Base-by-base conservation (phyloP, 352 stramenopile genomes). In the Pythium rishiriense region DNA sequence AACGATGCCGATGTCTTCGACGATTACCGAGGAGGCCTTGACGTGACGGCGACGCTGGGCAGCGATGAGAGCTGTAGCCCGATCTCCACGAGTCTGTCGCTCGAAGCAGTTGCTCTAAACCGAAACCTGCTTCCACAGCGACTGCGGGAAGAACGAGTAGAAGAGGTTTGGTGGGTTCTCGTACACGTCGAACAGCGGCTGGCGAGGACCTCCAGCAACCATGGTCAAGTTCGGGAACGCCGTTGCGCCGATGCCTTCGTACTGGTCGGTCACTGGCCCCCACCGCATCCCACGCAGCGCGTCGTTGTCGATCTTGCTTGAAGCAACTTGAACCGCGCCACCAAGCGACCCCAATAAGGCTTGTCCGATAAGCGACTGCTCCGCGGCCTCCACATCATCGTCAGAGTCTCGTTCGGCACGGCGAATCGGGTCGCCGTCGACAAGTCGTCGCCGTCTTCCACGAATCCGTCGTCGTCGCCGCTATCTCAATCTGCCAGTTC, bases 91-190 rank as follows among this genome's bases (percentile, higher is more conserved):
- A 4, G 51, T 45, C 53, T 73, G 59, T 0, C 35, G 45, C 1
- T 53, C 37, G 57, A 72, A 74, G 0, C 60, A 62, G 24, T 76
- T 79, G 0, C 59, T 70, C 47, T 73, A 66, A 0, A 11, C 15
- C 6, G 31, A 21, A 8, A 76, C 73, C 0, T 10, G 4, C 4
- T 63, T 57, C 66, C 56, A 70, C 25, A 76, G 19, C 0, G 56
- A 42, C n/a, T 62, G 68, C 1, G 57, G 52, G 33, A 75, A 45
- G 22, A 70, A 69, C 17, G 58, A 67, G 46, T 72, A 73, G 45
- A 79, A 73, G 9, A 45, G 31, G 24, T 26, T 22, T 1, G 19
- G 8, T 0, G 54, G 54, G 19, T 35, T 62, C 12, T 62, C 42
- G 54, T 31, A 53, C 12, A 62, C 25, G 6, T 53, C 42, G 2